Conservation (phyloP, 139 green algal genomes). For the Nannochloris sp. region DNA sequence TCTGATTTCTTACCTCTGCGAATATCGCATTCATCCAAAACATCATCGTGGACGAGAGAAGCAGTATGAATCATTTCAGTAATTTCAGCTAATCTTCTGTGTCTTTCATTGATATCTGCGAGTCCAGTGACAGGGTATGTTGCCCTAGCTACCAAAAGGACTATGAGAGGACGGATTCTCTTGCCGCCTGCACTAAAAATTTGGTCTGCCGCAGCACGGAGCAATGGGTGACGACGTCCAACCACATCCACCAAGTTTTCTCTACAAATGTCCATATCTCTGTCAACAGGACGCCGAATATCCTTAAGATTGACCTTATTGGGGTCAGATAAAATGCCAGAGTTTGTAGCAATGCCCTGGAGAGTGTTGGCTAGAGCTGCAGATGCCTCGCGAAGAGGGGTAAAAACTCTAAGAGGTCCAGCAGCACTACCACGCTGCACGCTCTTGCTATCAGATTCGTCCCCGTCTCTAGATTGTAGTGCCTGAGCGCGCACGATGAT, state of each 20-base stretch:
- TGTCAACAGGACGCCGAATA: slow-evolving; percentile 55
- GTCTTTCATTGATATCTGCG: slow-evolving; percentile 77
- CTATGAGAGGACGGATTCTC: slow-evolving; percentile 81
- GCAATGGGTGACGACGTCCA: slow-evolving; percentile 83
- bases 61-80: slow-evolving; percentile 99
- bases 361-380: background rate
- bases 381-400: slow-evolving; percentile 11
- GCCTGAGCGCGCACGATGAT: slow-evolving; percentile 11
- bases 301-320: slow-evolving; percentile 16
- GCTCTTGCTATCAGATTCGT: background rate
- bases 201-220: slow-evolving; percentile 93
- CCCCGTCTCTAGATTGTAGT: background rate
- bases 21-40: slow-evolving; percentile 89
- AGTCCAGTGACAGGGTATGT: slow-evolving; percentile 55
- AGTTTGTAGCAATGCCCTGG: background rate
- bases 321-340: slow-evolving; percentile 1
- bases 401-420: slow-evolving; percentile 20
- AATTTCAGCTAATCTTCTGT: slow-evolving; percentile 91
- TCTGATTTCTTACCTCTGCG: slow-evolving; percentile 59
- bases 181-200: slow-evolving; percentile 97
- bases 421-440: slow-evolving; percentile 6
- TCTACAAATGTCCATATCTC: slow-evolving; percentile 78
- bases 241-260: slow-evolving; percentile 82
- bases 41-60: slow-evolving; percentile 96
- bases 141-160: slow-evolving; percentile 81